Evolutionary conservation across 2,329 filamentous ascomycete genomes (phyloP).

Genomic region (Proliferodiscus dingleyae): DNA sequence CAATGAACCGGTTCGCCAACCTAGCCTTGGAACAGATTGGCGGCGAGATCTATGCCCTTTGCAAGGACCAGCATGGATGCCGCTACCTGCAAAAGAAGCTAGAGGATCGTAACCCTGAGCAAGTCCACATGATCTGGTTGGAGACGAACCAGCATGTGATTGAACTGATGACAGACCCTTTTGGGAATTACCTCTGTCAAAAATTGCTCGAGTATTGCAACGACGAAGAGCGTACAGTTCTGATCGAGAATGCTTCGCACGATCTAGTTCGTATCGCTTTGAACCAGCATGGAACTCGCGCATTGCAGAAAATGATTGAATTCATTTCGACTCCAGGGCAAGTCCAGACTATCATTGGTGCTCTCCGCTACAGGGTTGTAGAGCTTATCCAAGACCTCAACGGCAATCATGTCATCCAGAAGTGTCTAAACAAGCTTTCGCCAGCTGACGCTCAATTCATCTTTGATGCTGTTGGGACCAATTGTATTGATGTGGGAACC

Average conservation of each 20-base stretch:
- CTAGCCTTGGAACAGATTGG: slow-evolving; percentile 73
- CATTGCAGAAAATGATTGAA: slow-evolving; percentile 99
- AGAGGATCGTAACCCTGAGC: slow-evolving; percentile 77
- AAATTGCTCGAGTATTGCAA: slow-evolving; percentile 95
- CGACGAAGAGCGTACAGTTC: slow-evolving; percentile 86
- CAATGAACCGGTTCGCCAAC: slow-evolving; percentile 77
- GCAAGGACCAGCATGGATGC: slow-evolving; percentile 97
- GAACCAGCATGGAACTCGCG: slow-evolving; percentile 95
- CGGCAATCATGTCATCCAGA: slow-evolving; percentile 98
- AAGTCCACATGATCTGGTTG: slow-evolving; percentile 87
- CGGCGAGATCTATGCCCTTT: slow-evolving; percentile 82
- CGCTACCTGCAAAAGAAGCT: slow-evolving; percentile 96
- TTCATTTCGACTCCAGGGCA: slow-evolving; percentile 84
- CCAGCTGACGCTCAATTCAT: slow-evolving; percentile 89
- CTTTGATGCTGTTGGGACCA: slow-evolving; percentile 83
- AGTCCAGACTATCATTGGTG: slow-evolving; percentile 80
- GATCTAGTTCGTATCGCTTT: slow-evolving; percentile 90
- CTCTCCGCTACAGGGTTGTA: slow-evolving; percentile 79
- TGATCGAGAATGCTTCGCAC: slow-evolving; percentile 84
- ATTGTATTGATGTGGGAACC: slow-evolving; percentile 88
- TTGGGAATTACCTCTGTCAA: slow-evolving; percentile 98
- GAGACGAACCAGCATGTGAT: slow-evolving; percentile 93
- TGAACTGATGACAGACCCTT: slow-evolving; percentile 97
- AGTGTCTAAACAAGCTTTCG: slow-evolving; percentile 92
- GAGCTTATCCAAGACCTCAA: slow-evolving; percentile 96